These are phyloP conservation scores for Solanum habrochaites DNA, from an alignment of 257 asterid species.

Conservation along the genomic window DNA sequence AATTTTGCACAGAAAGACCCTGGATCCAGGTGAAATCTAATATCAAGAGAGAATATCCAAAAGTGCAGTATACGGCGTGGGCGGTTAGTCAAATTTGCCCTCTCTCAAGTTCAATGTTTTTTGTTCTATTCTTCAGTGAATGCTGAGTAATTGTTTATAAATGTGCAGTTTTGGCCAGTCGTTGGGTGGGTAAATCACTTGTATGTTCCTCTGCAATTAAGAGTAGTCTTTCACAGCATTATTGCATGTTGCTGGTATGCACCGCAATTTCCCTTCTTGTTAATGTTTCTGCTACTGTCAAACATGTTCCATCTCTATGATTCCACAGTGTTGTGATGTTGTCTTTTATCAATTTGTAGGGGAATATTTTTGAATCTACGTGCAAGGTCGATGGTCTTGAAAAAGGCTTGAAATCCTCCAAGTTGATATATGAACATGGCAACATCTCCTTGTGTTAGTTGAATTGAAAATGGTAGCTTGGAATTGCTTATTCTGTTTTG, in stretches of 20 bases:
- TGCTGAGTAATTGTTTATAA: not conserved
- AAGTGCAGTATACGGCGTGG: conserved; percentile 79
- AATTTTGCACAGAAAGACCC: conserved; percentile 51
- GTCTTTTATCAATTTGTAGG: conserved; percentile 27
- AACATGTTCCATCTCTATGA: not conserved
- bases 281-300: not conserved
- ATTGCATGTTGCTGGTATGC: conserved; percentile 82
- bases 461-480: not conserved
- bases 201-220: conserved; percentile 50
- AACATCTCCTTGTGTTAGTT: not conserved
- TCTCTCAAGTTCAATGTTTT: not conserved
- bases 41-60: conserved; percentile 78
- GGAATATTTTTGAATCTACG: conserved; percentile 71
- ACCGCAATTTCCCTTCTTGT: not conserved
- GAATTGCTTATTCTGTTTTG: not conserved
- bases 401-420: conserved; percentile 22
- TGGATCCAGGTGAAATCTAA: conserved; percentile 79
- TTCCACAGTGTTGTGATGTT: not conserved
- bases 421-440: not conserved
- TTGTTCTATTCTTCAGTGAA: not conserved
- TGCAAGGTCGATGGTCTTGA: conserved; percentile 51
- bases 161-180: conserved; percentile 90
- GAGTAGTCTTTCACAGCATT: conserved; percentile 71
- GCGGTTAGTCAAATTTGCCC: conserved; percentile 27
- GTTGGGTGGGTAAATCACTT: conserved; percentile 92